Base-by-base conservation (phyloP, 805 yeast species). In the Saccharomycopsis capsularis region DNA sequence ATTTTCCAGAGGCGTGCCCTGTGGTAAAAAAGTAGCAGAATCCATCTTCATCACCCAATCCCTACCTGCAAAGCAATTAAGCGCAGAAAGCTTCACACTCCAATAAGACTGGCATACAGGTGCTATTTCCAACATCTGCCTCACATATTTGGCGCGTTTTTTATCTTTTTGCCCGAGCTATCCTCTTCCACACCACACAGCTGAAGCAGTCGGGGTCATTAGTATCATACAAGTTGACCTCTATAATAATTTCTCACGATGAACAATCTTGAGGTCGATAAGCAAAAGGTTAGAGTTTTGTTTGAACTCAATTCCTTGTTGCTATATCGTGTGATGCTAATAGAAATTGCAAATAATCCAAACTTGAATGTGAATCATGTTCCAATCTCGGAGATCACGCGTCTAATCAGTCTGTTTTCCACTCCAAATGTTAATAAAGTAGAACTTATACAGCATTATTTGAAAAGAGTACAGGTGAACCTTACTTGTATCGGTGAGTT, bases 401-500 rank as follows among this genome's bases (percentile, higher is more conserved):
- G 22, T 16, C 6, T 29, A 9, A 23, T 49, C 4, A 45, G 42
- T 25, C 44, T 36, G 42, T 30, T 52, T 7, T 15, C 42, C 3
- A 15, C 37, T n/a, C 53, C 48, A 1, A 41, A 11, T 16, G 23
- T 40, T 22, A 50, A 49, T 21, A 47, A 43, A 29, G 35, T 24
- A 3, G 51, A 50, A 30, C 13, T 46, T 4, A 30, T 50, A n/a
- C 42, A 39, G 18, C 47, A 52, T 18, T 52, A 50, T 45, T 44
- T 50, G 38, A 40, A 25, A 35, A 23, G 55, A 19, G 53, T 52
- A 3, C 51, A 52, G 34, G 51, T 38, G 22, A 52, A 52, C 39
- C 40, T 52, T 25, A 46, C 55, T 3, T 52, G 53, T 22, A 46
- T 52, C 15, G 55, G 50, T n/a, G 53, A 46, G 22, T 30, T 52